A percentile compares a stretch with the other conserved stretches of the same genome.
phyloP scores from a whole-genome alignment of 208 protist species.

The Crithidia sp. region DNA sequence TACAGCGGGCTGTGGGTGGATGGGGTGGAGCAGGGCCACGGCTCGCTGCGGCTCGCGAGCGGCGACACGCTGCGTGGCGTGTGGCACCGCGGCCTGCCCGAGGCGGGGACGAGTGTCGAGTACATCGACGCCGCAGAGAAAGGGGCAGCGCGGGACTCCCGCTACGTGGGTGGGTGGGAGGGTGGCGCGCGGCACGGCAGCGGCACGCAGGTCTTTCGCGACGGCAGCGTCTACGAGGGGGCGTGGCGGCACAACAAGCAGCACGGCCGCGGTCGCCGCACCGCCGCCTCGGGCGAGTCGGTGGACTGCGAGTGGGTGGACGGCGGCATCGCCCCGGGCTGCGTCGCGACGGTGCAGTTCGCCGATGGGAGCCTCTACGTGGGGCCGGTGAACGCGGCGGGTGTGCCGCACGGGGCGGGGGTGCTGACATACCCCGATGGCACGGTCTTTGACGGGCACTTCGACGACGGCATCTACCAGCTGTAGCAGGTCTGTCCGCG shows the following conservation, averaged over 20 bases:
- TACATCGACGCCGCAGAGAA: constrained; percentile 45
- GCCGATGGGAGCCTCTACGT: constrained; percentile 82
- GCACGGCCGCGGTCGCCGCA: constrained; percentile 73
- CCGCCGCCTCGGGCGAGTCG: constrained; percentile 54
- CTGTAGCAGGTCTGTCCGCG: constrained; percentile 37
- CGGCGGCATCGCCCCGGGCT: constrained; percentile 59
- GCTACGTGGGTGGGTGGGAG: constrained; percentile 86
- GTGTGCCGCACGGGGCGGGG: constrained; percentile 77
- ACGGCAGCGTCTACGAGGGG: constrained; percentile 88
- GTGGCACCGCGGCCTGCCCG: constrained; percentile 74
- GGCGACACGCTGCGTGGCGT: constrained; percentile 76
- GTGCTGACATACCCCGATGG: constrained; percentile 79
- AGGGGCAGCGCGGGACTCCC: constrained; percentile 34
- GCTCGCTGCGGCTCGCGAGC: constrained; percentile 72
- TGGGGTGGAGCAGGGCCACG: constrained; percentile 80
- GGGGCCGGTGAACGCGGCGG: constrained; percentile 49
- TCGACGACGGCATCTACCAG: constrained; percentile 74
- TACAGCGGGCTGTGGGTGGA: constrained; percentile 89
- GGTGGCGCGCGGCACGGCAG: constrained; percentile 60
- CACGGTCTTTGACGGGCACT: constrained; percentile 81
- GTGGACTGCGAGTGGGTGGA: constrained; percentile 72
- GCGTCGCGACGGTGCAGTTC: constrained; percentile 52
- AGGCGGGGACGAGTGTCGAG: constrained; percentile 67
- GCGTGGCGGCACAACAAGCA: constrained; percentile 71
- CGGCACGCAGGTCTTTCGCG: constrained; percentile 66